Percentiles rank a stretch among this genome's conserved stretches.
Conservation (phyloP, 192 early-diverging fungal species). For the Gonapodya sp. region DNA sequence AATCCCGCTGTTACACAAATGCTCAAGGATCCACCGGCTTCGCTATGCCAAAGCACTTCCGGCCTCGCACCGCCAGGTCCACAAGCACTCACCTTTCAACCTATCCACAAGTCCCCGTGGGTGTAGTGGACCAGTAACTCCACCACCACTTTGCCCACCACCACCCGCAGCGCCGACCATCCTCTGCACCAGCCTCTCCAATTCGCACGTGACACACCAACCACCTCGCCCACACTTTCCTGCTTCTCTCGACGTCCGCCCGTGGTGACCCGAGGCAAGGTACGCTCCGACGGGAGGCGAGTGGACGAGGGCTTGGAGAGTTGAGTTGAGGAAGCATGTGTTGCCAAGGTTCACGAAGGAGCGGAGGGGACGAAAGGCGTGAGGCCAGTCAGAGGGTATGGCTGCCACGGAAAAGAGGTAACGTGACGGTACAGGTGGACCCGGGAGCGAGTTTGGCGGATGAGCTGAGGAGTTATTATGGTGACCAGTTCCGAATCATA, state of each 20-base stretch:
- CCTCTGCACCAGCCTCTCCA: neutral
- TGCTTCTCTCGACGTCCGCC: conserved; percentile 33
- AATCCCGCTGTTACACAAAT: too few species aligned
- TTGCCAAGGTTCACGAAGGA: conserved; percentile 58
- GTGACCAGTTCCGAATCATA: too few species aligned
- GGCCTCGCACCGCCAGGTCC: neutral
- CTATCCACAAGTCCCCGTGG: conserved; percentile 35
- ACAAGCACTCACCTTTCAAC: conserved; percentile 38
- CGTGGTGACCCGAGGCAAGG: conserved; percentile 49
- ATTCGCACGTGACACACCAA: neutral
- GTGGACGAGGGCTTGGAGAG: conserved; percentile 67
- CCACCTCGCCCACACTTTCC: neutral
- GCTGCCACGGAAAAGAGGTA: neutral
- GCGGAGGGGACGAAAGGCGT: neutral
- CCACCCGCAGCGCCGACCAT: neutral
- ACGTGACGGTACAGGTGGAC: too few species aligned
- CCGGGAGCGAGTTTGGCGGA: too few species aligned
- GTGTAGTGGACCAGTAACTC: conserved; percentile 18
- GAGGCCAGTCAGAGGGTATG: neutral
- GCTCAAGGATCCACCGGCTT: conserved; percentile 5
- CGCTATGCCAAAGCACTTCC: neutral
- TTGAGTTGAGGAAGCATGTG: conserved; percentile 73
- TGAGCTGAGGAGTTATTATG: too few species aligned
- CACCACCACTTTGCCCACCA: neutral
- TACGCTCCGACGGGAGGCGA: conserved; percentile 63